Base-by-base conservation (phyloP, 805 yeast species). In the Cyberlindnera euphorbiae region DNA sequence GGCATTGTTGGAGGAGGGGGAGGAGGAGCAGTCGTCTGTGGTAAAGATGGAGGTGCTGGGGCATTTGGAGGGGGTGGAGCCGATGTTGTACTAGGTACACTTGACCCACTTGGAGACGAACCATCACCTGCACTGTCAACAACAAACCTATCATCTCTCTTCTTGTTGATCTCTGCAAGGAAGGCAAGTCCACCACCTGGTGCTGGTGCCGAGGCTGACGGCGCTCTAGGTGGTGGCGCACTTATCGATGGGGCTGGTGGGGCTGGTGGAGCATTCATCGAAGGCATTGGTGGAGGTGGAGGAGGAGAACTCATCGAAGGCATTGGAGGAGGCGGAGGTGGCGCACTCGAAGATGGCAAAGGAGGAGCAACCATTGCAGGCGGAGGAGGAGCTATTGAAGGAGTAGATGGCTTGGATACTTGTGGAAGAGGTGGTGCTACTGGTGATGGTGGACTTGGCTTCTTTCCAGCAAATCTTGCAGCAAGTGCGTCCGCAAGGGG, bases 121-220 rank as follows among this genome's bases (percentile, higher is more conserved):
- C 21, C 42, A 8, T 53, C 36, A 11, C 31, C 41, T 4, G 33
- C 33, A 3, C 55, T 64, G 22, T 62, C 67, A 3, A 66, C 65
- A 13, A 69, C 75, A 49, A 56, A 63, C 25, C 63, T 44, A 26
- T 69, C 73, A 36, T 66, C 69, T 41, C 77, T 58, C 46, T 67
- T 69, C 16, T 64, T 63, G 46, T 69, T 70, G 38, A 73, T 71
- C 41, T 73, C 71, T 6, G 71, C 66, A 11, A 72, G 53, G 48
- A 72, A 71, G 3, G 77, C 73, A 8, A 69, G 49, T 2, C 67
- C 65, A 1, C 67, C 71, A 14, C 52, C 44, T 8, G 46, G 23
- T 49, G 33, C 29, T 14, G 57, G 46, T 21, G 42, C 31, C 13
- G 55, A 30, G 22, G 58, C 42, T 13, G 39, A 32, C 3, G 51